Evolutionary conservation across 345 rosid genomes (phyloP).

Genomic region (Turnera subulata): DNA sequence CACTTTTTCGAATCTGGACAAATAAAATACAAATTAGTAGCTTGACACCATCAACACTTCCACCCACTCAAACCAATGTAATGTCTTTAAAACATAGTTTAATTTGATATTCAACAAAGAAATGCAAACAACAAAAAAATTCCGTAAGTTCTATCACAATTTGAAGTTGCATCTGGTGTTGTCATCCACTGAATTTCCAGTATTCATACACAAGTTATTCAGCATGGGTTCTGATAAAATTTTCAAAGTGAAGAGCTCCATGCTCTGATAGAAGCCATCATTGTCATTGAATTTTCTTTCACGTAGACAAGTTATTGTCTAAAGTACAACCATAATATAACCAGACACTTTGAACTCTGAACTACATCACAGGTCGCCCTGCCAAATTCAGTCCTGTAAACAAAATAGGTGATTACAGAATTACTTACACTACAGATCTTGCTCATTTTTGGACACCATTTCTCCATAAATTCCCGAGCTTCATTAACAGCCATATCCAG

Average conservation of each 20-base stretch:
- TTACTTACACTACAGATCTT: conserved; percentile 66
- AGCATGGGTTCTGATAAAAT: neutral
- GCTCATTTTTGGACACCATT: conserved; percentile 71
- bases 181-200: neutral
- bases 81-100: neutral
- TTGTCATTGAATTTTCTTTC: neutral
- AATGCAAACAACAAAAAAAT: neutral
- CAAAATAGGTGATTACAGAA: conserved; percentile 1
- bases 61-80: neutral
- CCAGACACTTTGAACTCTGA: neutral
- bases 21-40: conserved; percentile 5
- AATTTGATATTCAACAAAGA: conserved; percentile 1
- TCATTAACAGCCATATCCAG: conserved; percentile 65
- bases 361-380: neutral
- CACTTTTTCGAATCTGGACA: conserved; percentile 59
- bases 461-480: conserved; percentile 77
- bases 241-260: neutral
- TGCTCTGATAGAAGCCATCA: neutral
- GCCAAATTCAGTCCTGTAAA: neutral
- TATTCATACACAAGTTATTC: neutral
- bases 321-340: neutral
- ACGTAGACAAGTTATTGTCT: neutral
- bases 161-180: too few relatives aligned
- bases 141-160: neutral
- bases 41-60: neutral